A percentile compares a stretch with the other conserved stretches of the same genome.
Conservation (phyloP, 345 rosid genomes). For the Heritiera fomes region DNA sequence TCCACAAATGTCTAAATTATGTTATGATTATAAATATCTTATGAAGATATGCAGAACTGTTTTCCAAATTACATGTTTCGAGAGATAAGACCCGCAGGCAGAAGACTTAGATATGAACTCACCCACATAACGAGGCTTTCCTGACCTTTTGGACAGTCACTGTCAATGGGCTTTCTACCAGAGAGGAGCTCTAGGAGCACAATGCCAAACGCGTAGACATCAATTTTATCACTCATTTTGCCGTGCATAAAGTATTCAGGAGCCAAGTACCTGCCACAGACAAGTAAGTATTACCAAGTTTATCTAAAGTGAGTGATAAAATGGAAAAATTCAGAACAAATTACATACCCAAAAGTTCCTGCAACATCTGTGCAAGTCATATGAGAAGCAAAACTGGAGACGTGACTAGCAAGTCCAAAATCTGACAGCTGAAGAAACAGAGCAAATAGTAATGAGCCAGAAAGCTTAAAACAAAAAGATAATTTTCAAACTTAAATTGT, state of each 20-base stretch:
- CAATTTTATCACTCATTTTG: constrained; percentile 85
- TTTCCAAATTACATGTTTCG: not conserved
- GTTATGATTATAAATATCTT: not conserved
- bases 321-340: constrained; percentile 7
- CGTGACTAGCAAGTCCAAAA: constrained; percentile 87
- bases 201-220: constrained; percentile 94
- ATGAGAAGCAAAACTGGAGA: constrained; percentile 50
- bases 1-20: not conserved
- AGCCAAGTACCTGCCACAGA: constrained; percentile 80
- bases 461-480: constrained; percentile 8
- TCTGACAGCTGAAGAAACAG: constrained; percentile 77
- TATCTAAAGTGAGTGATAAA: constrained; percentile 3
- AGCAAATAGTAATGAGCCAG: constrained; percentile 22
- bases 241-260: constrained; percentile 98
- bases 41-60: constrained; percentile 6
- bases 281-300: constrained; percentile 17
- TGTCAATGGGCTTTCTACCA: constrained; percentile 79
- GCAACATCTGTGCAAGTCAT: constrained; percentile 60
- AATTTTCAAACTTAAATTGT: not conserved
- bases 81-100: not conserved
- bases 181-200: constrained; percentile 91
- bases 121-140: constrained; percentile 98
- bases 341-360: constrained; percentile 90
- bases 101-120: constrained; percentile 32
- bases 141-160: constrained; percentile 60